These are phyloP conservation scores for Rhodofomes roseus DNA, from an alignment of 1,284 basidiomycete species.

Conservation along the genomic window DNA sequence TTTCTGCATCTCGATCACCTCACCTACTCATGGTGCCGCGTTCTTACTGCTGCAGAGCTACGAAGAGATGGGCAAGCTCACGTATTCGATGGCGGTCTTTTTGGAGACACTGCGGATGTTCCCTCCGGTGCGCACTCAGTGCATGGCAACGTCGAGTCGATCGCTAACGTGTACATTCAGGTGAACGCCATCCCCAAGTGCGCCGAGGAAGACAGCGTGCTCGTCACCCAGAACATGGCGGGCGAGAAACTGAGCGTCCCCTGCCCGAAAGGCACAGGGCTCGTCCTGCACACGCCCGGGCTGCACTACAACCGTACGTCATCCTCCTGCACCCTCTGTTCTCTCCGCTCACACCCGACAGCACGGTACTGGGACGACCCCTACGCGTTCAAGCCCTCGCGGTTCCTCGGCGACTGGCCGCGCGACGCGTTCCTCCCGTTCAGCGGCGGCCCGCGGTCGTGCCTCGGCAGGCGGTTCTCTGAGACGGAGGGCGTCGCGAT, in stretches of 20 bases:
- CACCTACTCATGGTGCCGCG: background rate
- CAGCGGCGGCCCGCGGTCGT: constrained; percentile 32
- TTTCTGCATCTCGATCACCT: background rate
- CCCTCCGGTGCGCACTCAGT: constrained; percentile 42
- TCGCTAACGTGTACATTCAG: constrained; percentile 14
- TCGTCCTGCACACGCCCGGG: constrained; percentile 39
- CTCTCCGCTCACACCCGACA: constrained; percentile 13
- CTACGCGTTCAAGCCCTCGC: constrained; percentile 34
- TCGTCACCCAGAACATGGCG: constrained; percentile 34
- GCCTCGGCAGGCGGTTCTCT: constrained; percentile 35
- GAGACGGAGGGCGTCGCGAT: constrained; percentile 28
- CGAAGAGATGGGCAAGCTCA: constrained; percentile 46
- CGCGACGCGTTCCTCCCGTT: constrained; percentile 42
- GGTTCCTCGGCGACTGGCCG: constrained; percentile 37
- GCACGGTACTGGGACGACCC: constrained; percentile 41
- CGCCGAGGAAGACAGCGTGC: constrained; percentile 42
- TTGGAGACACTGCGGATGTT: constrained; percentile 61
- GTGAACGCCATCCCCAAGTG: constrained; percentile 46
- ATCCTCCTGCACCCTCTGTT: background rate
- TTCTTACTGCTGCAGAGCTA: constrained; percentile 32
- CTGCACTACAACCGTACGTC: constrained; percentile 38
- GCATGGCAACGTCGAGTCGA: background rate
- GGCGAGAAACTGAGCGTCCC: constrained; percentile 39
- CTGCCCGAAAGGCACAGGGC: constrained; percentile 41
- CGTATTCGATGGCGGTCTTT: constrained; percentile 46